phyloP scores from a whole-genome alignment of 176 grass and related monocot species.

The Alopecurus myosuroides region DNA sequence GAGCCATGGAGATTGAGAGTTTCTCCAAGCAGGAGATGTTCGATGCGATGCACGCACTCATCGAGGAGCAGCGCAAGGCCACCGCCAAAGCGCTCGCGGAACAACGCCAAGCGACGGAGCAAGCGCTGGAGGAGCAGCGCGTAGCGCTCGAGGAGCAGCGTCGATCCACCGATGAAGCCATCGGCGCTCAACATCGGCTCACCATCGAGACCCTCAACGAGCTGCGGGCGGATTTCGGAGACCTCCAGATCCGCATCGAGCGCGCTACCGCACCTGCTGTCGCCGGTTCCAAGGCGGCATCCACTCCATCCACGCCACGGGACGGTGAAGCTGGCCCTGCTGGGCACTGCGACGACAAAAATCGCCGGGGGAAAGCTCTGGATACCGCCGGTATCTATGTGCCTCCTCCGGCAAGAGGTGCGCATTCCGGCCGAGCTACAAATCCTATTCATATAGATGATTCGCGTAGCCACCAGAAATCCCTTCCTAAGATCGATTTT shows the following conservation, averaged over 20 bases:
- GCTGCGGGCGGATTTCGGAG: not conserved
- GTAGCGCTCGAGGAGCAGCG: no score
- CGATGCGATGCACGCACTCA: no score
- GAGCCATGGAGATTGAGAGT: no score
- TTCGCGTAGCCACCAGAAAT: not conserved
- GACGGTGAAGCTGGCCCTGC: not conserved
- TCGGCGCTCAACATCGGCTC: no score
- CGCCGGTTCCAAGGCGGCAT: no score
- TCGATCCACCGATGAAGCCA: no score
- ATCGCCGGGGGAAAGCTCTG: not conserved
- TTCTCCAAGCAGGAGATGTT: no score
- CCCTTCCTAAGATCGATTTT: not conserved
- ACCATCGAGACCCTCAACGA: not conserved
- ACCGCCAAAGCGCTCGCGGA: no score
- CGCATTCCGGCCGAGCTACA: fast-evolving
- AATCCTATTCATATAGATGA: not conserved
- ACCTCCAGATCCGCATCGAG: not conserved
- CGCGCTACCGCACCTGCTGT: no score
- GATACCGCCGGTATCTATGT: not conserved
- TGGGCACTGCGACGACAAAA: not conserved
- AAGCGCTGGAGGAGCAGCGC: no score
- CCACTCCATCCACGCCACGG: not conserved
- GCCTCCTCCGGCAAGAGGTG: not conserved
- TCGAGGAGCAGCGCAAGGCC: no score
- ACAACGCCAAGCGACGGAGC: no score